Evolutionary conservation across 176 grass and related monocot genomes (phyloP).

Genomic region (Paspalum vaginatum): DNA sequence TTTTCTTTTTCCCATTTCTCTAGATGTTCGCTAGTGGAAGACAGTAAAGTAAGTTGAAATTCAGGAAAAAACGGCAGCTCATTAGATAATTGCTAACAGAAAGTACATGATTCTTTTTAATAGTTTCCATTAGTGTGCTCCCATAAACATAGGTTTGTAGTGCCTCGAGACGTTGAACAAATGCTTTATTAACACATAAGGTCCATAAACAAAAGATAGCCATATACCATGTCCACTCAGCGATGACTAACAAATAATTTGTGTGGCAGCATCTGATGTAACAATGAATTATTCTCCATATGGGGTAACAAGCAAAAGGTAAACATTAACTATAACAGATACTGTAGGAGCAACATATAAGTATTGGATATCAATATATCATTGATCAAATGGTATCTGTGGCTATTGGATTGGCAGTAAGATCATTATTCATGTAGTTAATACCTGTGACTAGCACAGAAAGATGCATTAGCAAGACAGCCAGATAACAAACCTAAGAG

Average conservation of each 20-base stretch:
- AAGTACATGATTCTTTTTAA: conserved; percentile 35
- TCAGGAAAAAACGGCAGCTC: conserved; percentile 16
- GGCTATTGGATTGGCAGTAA: neutral
- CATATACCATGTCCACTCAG: conserved; percentile 39
- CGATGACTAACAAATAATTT: conserved; percentile 34
- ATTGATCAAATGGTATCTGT: neutral
- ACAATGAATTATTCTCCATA: conserved; percentile 20
- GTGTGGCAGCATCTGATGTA: neutral
- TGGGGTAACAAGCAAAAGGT: conserved; percentile 19
- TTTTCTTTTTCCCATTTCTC: neutral
- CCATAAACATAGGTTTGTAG: conserved; percentile 28
- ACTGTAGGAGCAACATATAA: neutral
- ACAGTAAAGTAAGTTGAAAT: conserved; percentile 38
- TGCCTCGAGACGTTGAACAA: conserved; percentile 24
- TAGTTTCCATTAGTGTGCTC: conserved; percentile 5
- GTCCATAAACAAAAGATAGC: conserved; percentile 26
- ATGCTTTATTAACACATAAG: conserved; percentile 35
- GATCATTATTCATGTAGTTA: neutral
- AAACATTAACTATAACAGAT: conserved; percentile 25
- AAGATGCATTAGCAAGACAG: conserved; percentile 20
- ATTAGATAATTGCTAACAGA: conserved; percentile 15
- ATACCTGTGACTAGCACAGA: neutral
- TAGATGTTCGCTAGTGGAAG: conserved; percentile 28
- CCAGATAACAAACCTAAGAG: neutral
- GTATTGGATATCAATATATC: neutral